These are phyloP conservation scores for Fraxinus nigra DNA, from an alignment of 305 asterid genomes.

Conservation along the genomic window DNA sequence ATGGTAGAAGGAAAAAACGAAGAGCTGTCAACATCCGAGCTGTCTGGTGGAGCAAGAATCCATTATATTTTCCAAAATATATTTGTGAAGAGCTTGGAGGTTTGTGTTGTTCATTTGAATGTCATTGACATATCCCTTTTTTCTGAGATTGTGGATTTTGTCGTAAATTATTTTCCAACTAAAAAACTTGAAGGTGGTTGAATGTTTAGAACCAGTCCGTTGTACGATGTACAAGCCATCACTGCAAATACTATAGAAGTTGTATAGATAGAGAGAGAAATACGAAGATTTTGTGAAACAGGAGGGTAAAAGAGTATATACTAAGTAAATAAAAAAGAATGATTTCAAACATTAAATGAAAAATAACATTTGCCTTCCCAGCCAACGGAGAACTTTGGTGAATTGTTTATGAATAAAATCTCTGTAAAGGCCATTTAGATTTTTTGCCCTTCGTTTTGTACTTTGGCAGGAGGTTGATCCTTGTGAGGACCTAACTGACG, in stretches of 20 bases:
- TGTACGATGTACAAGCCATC: background rate
- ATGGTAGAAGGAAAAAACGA: constrained; percentile 93
- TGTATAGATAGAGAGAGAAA: background rate
- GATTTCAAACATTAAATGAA: background rate
- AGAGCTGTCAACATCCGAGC: constrained; percentile 81
- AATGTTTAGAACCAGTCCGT: background rate
- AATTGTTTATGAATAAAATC: background rate
- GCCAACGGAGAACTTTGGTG: background rate
- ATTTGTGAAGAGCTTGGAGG: constrained; percentile 90
- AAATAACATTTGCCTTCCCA: background rate
- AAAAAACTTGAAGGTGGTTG: background rate
- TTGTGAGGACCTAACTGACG: constrained; percentile 81
- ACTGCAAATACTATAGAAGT: background rate
- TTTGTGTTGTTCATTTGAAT: constrained; percentile 30
- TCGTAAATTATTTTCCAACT: constrained; percentile 6
- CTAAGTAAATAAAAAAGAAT: background rate
- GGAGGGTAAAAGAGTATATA: background rate
- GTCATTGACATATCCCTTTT: constrained; percentile 11
- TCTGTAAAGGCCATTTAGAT: background rate
- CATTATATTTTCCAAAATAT: constrained; percentile 86
- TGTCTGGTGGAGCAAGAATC: constrained; percentile 94
- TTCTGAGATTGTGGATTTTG: background rate
- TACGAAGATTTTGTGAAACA: background rate
- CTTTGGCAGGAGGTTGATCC: constrained; percentile 82
- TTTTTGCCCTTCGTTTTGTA: constrained; percentile 16